These are phyloP conservation scores for Elsinoe batatas DNA, from an alignment of 2,329 filamentous ascomycete genomes.

Conservation along the genomic window DNA sequence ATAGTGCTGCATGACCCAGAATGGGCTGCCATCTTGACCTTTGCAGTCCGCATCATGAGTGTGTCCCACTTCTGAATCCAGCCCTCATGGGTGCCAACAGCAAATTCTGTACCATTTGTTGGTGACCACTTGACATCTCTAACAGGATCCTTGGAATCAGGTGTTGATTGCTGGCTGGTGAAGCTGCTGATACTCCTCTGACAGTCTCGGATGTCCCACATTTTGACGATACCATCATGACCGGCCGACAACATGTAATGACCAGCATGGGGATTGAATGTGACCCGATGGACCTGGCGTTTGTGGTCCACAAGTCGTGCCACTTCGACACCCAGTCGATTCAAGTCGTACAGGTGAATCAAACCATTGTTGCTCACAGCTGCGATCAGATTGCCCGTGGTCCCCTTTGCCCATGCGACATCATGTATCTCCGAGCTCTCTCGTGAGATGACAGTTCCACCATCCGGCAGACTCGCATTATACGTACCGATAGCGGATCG, in stretches of 20 bases:
- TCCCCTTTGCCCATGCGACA: slow-evolving; percentile 58
- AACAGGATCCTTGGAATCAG: slow-evolving; percentile 50
- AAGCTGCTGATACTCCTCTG: slow-evolving; percentile 42
- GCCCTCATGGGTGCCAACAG: slow-evolving; percentile 54
- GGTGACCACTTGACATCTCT: slow-evolving; percentile 58
- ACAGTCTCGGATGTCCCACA: slow-evolving; percentile 54
- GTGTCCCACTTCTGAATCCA: slow-evolving; percentile 56
- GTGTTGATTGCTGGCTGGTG: slow-evolving; percentile 45
- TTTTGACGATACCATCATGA: slow-evolving; percentile 53
- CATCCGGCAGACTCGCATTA: slow-evolving; percentile 14
- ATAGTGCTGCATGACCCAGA: slow-evolving; percentile 47
- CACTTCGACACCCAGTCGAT: slow-evolving; percentile 50
- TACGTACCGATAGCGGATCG: slow-evolving; percentile 49
- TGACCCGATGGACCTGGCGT: slow-evolving; percentile 55
- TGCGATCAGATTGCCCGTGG: slow-evolving; percentile 50
- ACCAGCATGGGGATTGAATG: slow-evolving; percentile 54
- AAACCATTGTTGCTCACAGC: slow-evolving; percentile 56
- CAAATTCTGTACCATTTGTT: slow-evolving; percentile 51
- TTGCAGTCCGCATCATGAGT: slow-evolving; percentile 45
- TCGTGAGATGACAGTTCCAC: slow-evolving; percentile 30
- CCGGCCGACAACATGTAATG: slow-evolving; percentile 53
- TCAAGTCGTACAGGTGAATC: slow-evolving; percentile 55
- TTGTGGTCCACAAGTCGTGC: slow-evolving; percentile 54
- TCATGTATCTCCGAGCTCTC: slow-evolving; percentile 54
- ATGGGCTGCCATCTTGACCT: slow-evolving; percentile 53